A percentile compares a stretch with the other conserved stretches of the same genome.
Evolutionary conservation across 805 yeast genomes (phyloP).

Genomic region (Tetrapisispora arboricola): DNA sequence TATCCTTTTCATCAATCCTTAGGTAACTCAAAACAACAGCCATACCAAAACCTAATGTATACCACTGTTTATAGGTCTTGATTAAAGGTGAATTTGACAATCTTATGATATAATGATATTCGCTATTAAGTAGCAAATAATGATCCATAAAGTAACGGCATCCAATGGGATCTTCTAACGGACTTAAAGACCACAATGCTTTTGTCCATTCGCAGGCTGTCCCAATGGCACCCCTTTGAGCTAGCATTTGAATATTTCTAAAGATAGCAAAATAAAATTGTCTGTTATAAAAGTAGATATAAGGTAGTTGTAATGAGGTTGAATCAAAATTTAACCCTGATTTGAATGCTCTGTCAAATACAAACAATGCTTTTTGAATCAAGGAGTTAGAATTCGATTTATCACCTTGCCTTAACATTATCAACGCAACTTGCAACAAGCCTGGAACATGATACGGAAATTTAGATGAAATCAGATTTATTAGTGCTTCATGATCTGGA

Average conservation of each 20-base stretch:
- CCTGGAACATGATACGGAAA: conserved; percentile 71
- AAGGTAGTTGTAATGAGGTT: conserved; percentile 58
- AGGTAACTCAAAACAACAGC: conserved; percentile 57
- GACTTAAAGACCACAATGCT: conserved; percentile 55
- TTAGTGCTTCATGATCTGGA: conserved; percentile 72
- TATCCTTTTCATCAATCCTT: conserved; percentile 29
- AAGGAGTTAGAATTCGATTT: conserved; percentile 57
- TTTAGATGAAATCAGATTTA: conserved; percentile 41
- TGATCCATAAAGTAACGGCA: conserved; percentile 75
- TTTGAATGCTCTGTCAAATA: conserved; percentile 65
- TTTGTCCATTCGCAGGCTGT: conserved; percentile 75
- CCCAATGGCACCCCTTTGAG: conserved; percentile 64
- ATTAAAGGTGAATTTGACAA: conserved; percentile 47
- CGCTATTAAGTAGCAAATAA: conserved; percentile 58
- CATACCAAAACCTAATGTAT: conserved; percentile 60
- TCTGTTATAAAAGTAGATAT: conserved; percentile 62
- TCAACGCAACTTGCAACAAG: conserved; percentile 67
- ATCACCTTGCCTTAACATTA: conserved; percentile 68
- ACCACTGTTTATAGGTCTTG: conserved; percentile 53
- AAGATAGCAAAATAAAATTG: conserved; percentile 67
- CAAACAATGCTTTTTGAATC: conserved; percentile 67
- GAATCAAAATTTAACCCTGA: conserved; percentile 47
- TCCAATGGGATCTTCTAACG: conserved; percentile 77
- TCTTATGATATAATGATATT: conserved; percentile 50
- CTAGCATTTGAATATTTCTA: conserved; percentile 57